A percentile compares a stretch with the other conserved stretches of the same genome.
These are phyloP conservation scores for Funneliformis caledonium DNA, from an alignment of 371 early-diverging fungal genomes.

Conservation along the genomic window DNA sequence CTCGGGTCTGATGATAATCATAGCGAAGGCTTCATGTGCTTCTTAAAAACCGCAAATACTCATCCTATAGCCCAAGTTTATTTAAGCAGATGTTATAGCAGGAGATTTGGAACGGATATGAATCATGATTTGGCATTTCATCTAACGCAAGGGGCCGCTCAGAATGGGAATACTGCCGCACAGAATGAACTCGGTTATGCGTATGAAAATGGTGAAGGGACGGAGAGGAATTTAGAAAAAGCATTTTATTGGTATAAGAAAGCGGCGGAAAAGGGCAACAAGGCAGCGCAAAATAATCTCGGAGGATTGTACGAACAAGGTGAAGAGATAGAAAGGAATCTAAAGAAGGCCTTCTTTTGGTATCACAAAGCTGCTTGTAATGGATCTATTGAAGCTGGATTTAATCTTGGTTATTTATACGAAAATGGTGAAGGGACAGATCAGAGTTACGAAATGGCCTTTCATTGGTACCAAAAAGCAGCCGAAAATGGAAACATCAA, in stretches of 20 bases:
- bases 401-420: constrained; percentile 71
- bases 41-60: too few species aligned
- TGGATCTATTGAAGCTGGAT: constrained; percentile 69
- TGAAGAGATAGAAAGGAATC: background rate
- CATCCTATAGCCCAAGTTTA: too few species aligned
- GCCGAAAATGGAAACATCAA: constrained; percentile 78
- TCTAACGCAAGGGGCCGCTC: too few species aligned
- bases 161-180: too few species aligned
- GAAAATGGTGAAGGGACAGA: constrained; percentile 66
- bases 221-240: constrained; percentile 52
- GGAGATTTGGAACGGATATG: too few species aligned
- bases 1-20: too few species aligned
- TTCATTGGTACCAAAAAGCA: constrained; percentile 77
- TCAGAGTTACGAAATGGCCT: constrained; percentile 62
- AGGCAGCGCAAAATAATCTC: too few species aligned
- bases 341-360: constrained; percentile 60
- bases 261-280: constrained; percentile 12
- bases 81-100: too few species aligned
- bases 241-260: constrained; percentile 63
- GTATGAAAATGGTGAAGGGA: constrained; percentile 70
- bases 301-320: too few species aligned
- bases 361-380: constrained; percentile 69
- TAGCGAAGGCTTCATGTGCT: too few species aligned
- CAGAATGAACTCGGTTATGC: too few species aligned
- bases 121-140: too few species aligned